Conservation (phyloP, 2,329 filamentous ascomycete species). For the Diaporthe capsici region DNA sequence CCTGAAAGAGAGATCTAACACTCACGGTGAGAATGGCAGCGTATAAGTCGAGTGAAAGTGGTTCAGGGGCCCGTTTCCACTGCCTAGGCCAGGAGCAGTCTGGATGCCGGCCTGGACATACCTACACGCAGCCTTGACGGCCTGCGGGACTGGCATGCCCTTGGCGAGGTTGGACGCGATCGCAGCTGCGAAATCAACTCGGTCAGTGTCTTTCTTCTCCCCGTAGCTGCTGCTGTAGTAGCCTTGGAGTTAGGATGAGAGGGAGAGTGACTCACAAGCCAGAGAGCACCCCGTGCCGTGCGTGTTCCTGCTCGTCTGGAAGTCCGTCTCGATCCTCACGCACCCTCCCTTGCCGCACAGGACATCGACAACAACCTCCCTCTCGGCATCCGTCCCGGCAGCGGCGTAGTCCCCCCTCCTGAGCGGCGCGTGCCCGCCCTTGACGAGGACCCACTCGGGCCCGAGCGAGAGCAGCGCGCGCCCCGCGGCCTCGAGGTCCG, state of each 20-base stretch:
- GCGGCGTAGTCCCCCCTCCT: constrained; percentile 71
- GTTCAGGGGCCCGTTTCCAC: constrained; percentile 80
- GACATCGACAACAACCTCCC: constrained; percentile 80
- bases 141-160: constrained; percentile 67
- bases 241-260: background rate
- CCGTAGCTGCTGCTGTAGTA: background rate
- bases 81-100: constrained; percentile 73
- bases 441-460: constrained; percentile 85
- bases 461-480: constrained; percentile 77
- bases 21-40: constrained; percentile 77
- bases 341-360: constrained; percentile 73
- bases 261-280: constrained; percentile 74
- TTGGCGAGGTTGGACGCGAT: constrained; percentile 81
- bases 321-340: constrained; percentile 77
- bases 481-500: constrained; percentile 79
- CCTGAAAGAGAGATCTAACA: background rate
- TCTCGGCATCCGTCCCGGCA: constrained; percentile 71
- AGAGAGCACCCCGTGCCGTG: constrained; percentile 96
- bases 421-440: constrained; percentile 92
- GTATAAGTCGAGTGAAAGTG: constrained; percentile 81
- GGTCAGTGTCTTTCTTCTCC: background rate
- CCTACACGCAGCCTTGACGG: constrained; percentile 77
- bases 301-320: constrained; percentile 82
- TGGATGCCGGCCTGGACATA: constrained; percentile 82
- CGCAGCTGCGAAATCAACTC: constrained; percentile 64